Evolutionary conservation across 2,329 filamentous ascomycete species (phyloP).

Genomic region (Arthroderma uncinatum): DNA sequence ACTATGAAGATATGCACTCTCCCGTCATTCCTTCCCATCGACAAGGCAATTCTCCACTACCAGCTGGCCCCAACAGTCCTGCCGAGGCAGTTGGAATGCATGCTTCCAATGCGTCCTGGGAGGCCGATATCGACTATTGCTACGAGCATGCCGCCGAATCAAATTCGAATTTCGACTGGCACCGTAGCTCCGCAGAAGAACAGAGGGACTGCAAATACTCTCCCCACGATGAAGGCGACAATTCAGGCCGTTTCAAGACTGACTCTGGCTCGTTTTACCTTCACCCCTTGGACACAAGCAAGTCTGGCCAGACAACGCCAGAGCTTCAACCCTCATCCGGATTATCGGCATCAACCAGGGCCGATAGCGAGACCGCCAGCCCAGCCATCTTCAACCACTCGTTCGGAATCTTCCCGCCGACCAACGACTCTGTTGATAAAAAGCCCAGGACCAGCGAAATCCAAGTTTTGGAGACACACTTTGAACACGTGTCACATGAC

Average conservation of each 20-base stretch:
- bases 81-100: not conserved
- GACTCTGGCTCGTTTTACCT: constrained; percentile 1
- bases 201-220: not conserved
- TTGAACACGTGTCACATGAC: constrained; percentile 25
- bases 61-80: not conserved
- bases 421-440: constrained; percentile 3
- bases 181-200: constrained; percentile 28
- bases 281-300: not conserved
- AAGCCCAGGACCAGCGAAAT: constrained; percentile 22
- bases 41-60: not conserved
- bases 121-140: constrained; percentile 52
- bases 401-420: constrained; percentile 6
- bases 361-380: not conserved
- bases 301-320: not conserved
- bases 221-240: not conserved
- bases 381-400: constrained; percentile 6
- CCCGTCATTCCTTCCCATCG: constrained; percentile 6
- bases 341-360: not conserved
- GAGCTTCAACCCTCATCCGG: not conserved
- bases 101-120: constrained; percentile 38
- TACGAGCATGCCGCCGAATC: constrained; percentile 52
- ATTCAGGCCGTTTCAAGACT: not conserved
- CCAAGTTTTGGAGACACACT: constrained; percentile 22
- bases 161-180: constrained; percentile 51
- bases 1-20: constrained; percentile 8